These are phyloP conservation scores for Ceratobasidium sp. DNA, from an alignment of 1,284 basidiomycete genomes.

Conservation along the genomic window DNA sequence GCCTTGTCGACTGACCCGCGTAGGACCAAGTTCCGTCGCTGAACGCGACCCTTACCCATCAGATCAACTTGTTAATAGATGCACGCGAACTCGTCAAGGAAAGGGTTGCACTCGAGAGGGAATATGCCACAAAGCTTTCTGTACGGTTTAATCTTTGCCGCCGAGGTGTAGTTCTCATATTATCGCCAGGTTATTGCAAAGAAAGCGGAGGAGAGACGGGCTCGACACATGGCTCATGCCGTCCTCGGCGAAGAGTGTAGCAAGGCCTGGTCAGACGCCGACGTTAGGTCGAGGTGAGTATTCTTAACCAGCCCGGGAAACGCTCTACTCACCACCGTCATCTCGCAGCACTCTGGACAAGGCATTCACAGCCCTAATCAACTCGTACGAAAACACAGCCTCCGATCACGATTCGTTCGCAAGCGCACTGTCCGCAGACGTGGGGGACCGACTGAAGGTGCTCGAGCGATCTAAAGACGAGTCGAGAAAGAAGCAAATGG, in stretches of 20 bases:
- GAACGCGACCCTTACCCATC: constrained; percentile 29
- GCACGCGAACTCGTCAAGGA: constrained; percentile 70
- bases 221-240: constrained; percentile 55
- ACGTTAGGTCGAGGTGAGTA: constrained; percentile 62
- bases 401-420: constrained; percentile 73
- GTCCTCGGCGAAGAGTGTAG: constrained; percentile 71
- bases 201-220: constrained; percentile 73
- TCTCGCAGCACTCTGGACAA: constrained; percentile 65
- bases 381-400: constrained; percentile 63
- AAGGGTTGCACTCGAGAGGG: constrained; percentile 69
- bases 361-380: constrained; percentile 70
- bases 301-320: constrained; percentile 3
- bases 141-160: not conserved
- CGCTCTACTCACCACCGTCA: not conserved
- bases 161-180: not conserved
- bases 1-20: not conserved
- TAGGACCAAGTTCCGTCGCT: constrained; percentile 24
- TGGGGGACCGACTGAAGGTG: constrained; percentile 66
- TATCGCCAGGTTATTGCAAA: constrained; percentile 61
- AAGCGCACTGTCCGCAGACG: constrained; percentile 63
- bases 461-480: constrained; percentile 70
- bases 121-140: constrained; percentile 70
- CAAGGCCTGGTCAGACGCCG: constrained; percentile 63
- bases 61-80: constrained; percentile 46
- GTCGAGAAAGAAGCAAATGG: constrained; percentile 72